A percentile compares a stretch with the other conserved stretches of the same genome.
Conservation (phyloP, 352 stramenopile genomes). For the Globisporangium okanoganense region DNA sequence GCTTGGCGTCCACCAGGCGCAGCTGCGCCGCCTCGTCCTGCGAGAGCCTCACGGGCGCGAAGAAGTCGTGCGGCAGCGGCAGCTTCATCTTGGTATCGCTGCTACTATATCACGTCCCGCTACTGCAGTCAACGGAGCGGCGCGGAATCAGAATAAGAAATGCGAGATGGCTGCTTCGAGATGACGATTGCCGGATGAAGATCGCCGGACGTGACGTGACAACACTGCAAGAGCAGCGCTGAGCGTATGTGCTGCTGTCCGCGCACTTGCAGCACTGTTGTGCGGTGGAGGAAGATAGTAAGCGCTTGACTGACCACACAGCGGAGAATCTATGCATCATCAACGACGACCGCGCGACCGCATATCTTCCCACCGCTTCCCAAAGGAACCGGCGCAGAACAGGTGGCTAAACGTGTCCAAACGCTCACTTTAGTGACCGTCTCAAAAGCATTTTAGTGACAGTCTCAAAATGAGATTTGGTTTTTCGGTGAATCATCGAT, state of each 20-base stretch:
- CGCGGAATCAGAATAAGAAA: neutral
- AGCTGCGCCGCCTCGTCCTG: constrained; percentile 35
- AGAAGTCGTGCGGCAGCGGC: constrained; percentile 43
- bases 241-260: neutral
- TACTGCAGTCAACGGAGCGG: neutral
- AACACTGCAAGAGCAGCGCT: neutral
- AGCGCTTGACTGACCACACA: neutral
- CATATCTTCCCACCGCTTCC: neutral
- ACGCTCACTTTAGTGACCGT: neutral
- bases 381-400: neutral
- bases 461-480: neutral
- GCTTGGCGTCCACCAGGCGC: constrained; percentile 34
- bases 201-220: neutral
- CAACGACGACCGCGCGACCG: neutral
- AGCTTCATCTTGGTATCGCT: constrained; percentile 26
- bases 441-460: neutral
- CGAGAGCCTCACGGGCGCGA: constrained; percentile 45
- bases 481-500: neutral
- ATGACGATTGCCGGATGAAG: neutral
- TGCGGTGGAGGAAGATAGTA: neutral
- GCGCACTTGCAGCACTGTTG: neutral
- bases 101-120: neutral
- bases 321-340: neutral
- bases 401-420: neutral
- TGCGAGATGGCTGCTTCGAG: neutral